These are phyloP conservation scores for Desmodesmus armatus DNA, from an alignment of 139 green algal genomes.

Conservation along the genomic window DNA sequence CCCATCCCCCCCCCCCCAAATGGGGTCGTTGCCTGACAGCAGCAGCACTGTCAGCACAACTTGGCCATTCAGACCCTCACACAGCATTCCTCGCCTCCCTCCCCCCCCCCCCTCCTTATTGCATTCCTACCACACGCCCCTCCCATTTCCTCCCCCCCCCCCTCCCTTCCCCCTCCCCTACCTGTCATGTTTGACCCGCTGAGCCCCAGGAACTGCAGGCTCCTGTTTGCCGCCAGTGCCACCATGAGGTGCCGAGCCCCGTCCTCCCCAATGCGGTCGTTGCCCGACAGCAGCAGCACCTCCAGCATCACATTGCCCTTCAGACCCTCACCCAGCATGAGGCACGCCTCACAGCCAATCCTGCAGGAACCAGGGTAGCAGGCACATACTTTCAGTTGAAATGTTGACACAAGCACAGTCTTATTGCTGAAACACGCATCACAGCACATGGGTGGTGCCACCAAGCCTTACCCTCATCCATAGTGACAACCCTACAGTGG, in stretches of 20 bases:
- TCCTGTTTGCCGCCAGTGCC: conserved; percentile 69
- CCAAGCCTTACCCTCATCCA: conserved; percentile 24
- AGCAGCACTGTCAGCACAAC: conserved; percentile 49
- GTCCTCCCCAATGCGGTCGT: conserved; percentile 72
- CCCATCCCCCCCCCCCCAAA: conserved; percentile 74
- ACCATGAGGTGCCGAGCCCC: conserved; percentile 76
- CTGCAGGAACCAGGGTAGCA: too few relatives aligned
- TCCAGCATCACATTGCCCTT: conserved; percentile 55
- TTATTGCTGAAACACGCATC: too few relatives aligned
- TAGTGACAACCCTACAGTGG: too few relatives aligned
- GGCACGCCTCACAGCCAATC: conserved; percentile 62
- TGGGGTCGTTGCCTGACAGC: conserved; percentile 62
- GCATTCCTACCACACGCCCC: neutral
- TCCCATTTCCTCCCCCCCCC: neutral
- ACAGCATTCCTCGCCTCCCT: conserved; percentile 55
- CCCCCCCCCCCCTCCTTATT: neutral
- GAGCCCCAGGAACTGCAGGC: conserved; percentile 72
- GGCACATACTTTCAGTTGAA: neutral
- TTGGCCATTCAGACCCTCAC: conserved; percentile 59
- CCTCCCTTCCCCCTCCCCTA: neutral
- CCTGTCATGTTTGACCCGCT: conserved; percentile 50
- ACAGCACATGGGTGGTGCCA: too few relatives aligned
- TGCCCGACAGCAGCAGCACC: conserved; percentile 56
- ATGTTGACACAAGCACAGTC: too few relatives aligned
- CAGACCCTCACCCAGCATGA: conserved; percentile 66